Evolutionary conservation across 2,329 filamentous ascomycete species (phyloP), one percentile per base, ranked within the genome.

Genomic region (Colletotrichum caudatum): DNA sequence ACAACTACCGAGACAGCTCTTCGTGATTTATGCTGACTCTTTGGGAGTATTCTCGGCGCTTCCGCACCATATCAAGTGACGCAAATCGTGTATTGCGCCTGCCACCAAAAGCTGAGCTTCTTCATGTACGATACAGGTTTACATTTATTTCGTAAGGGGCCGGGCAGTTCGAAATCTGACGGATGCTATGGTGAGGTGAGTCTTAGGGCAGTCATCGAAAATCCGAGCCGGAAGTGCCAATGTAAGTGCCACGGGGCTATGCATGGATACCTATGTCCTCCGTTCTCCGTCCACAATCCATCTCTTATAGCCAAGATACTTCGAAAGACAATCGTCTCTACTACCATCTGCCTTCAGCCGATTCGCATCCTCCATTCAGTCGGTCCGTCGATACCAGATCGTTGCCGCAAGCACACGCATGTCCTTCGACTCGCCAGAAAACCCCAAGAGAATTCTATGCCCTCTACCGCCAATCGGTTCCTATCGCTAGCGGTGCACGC

Each of bases 121-220:
- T 29, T 68, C 53, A 20, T 48, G 66, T 29, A 48, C 35, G 35
- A 68, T 51, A 26, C 71, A 63, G 6, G 68, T 71, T 37, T 71
- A 68, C 68, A 73, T 63, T 18, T 35, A 73, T 63, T 18, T 35
- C 8, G 26, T 29, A 26, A 12, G 57, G 14, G 16, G 16, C 2
- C 14, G 14, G 11, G n/a, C 29, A 44, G 44, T 20, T 16, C 26
- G 53, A 3, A 18, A 33, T 12, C 33, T 26, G 11, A 50, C 11
- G 44, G 23, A n/a, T n/a, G 12, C 20, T n/a, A 16, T n/a, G n/a
- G 5, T 11, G 14, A 37, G 20, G 33, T 26, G 35, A 33, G 23
- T 14, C 16, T 44, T 18, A 50, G 26, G 14, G 18, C 4, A 7
- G 18, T 9, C 12, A 16, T 50, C 8, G 29, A 11, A 12, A 9